phyloP scores from a whole-genome alignment of 2,329 filamentous ascomycete genomes.

The Endothia cerciana region DNA sequence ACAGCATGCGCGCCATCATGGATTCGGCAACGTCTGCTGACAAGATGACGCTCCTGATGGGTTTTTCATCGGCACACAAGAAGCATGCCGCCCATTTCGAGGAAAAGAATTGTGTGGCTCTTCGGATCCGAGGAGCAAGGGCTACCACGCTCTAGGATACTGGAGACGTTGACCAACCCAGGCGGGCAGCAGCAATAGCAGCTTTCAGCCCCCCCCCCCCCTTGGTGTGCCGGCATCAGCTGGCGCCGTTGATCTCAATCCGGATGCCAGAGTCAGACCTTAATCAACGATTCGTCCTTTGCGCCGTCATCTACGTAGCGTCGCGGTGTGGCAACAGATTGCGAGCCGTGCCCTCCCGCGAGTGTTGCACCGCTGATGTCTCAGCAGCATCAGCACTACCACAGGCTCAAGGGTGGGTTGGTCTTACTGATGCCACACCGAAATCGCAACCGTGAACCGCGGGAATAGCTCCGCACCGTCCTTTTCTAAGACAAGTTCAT shows the following conservation, averaged over 20 bases:
- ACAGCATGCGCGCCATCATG: constrained; percentile 9
- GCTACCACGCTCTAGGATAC: not conserved
- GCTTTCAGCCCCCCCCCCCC: not conserved
- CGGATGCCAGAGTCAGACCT: constrained; percentile 27
- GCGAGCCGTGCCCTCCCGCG: constrained; percentile 19
- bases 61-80: constrained; percentile 9
- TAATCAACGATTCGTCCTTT: constrained; percentile 13
- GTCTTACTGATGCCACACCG: constrained; percentile 25
- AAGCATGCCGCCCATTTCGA: not conserved
- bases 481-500: not conserved
- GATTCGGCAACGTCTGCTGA: constrained; percentile 18
- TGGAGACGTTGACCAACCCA: constrained; percentile 16
- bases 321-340: constrained; percentile 27
- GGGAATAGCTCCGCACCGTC: too few relatives aligned
- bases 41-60: constrained; percentile 13
- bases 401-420: constrained; percentile 10
- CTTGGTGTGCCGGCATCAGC: constrained; percentile 23
- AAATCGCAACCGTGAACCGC: not conserved
- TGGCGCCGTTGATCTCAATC: constrained; percentile 19
- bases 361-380: constrained; percentile 26
- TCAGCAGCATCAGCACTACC: constrained; percentile 28
- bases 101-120: constrained; percentile 14
- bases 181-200: not conserved
- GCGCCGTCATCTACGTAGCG: constrained; percentile 14
- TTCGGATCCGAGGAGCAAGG: not conserved